phyloP scores from a whole-genome alignment of 257 asterid species.

The Nicotiana benthamiana region DNA sequence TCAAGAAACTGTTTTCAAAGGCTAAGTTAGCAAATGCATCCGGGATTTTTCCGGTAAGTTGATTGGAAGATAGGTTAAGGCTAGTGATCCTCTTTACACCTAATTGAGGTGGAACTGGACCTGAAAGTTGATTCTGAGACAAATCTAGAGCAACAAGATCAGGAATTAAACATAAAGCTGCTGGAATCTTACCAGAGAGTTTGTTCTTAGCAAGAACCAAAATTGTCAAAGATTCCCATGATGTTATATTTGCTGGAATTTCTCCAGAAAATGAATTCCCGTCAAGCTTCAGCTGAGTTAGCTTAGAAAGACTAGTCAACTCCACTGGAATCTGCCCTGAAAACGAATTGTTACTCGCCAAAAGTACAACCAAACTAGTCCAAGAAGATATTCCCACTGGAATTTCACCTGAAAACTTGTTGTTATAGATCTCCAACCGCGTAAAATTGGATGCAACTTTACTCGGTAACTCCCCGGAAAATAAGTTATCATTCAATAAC shows the following conservation, averaged over 20 bases:
- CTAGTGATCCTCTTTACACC: slow-evolving; percentile 44
- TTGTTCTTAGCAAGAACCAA: slow-evolving; percentile 51
- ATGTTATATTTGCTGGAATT: slow-evolving; percentile 45
- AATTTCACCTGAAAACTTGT: slow-evolving; percentile 54
- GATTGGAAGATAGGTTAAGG: slow-evolving; percentile 65
- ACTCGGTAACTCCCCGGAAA: slow-evolving; percentile 57
- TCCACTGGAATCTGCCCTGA: slow-evolving; percentile 55
- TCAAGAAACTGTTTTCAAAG: slow-evolving; percentile 49
- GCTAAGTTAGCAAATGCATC: slow-evolving; percentile 59
- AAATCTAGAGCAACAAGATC: slow-evolving; percentile 57
- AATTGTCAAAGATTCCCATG: slow-evolving; percentile 56
- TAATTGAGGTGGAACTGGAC: slow-evolving; percentile 56
- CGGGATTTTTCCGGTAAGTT: slow-evolving; percentile 57
- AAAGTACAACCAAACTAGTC: slow-evolving; percentile 48
- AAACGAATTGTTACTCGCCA: slow-evolving; percentile 53
- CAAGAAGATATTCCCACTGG: slow-evolving; percentile 50
- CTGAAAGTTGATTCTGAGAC: slow-evolving; percentile 55
- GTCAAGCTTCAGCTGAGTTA: slow-evolving; percentile 41
- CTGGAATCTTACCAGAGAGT: slow-evolving; percentile 60
- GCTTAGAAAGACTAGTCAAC: slow-evolving; percentile 48
- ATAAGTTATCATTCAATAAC: slow-evolving; percentile 53
- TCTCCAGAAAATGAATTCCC: slow-evolving; percentile 66
- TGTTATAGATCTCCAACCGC: slow-evolving; percentile 57
- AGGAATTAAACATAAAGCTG: slow-evolving; percentile 39
- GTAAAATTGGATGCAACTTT: slow-evolving; percentile 52